phyloP scores from a whole-genome alignment of 306 rosid genomes.

The Prunus fruticosa region DNA sequence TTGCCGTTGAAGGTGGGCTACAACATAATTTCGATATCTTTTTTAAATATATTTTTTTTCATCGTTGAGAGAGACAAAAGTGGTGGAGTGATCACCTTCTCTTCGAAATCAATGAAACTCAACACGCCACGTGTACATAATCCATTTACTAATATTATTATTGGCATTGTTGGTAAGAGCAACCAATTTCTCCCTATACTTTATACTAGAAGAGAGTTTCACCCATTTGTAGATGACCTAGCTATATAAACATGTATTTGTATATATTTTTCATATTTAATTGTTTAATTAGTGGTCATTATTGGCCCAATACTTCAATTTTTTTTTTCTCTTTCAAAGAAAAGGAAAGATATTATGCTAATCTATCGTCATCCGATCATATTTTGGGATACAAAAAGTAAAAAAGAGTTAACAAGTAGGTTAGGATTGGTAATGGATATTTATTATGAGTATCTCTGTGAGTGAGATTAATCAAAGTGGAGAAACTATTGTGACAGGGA shows the following conservation, averaged over 20 bases:
- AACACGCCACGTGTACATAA: neutral
- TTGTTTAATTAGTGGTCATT: slow-evolving; percentile 6
- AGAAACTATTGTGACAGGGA: slow-evolving; percentile 33
- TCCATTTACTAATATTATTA: too few species aligned
- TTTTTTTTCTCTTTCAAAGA: too few species aligned
- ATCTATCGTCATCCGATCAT: slow-evolving; percentile 25
- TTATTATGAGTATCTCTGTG: neutral
- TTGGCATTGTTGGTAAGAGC: too few species aligned
- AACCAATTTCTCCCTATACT: too few species aligned
- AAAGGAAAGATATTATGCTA: neutral
- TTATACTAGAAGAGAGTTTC: too few species aligned
- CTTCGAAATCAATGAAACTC: neutral
- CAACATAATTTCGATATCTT: slow-evolving; percentile 20
- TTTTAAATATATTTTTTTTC: neutral
- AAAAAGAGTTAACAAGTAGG: neutral
- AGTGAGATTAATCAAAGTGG: slow-evolving; percentile 36
- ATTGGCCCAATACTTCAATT: neutral
- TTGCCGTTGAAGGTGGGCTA: slow-evolving; percentile 47
- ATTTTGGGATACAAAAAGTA: slow-evolving; percentile 5
- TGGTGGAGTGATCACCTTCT: slow-evolving; percentile 28
- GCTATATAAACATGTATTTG: too few species aligned
- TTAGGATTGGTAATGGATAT: slow-evolving; percentile 18
- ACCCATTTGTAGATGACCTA: too few species aligned
- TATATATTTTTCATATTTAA: too few species aligned
- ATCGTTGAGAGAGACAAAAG: neutral